Evolutionary conservation across 2,329 filamentous ascomycete species (phyloP).

Genomic region (Arthrobotrys megalospora): DNA sequence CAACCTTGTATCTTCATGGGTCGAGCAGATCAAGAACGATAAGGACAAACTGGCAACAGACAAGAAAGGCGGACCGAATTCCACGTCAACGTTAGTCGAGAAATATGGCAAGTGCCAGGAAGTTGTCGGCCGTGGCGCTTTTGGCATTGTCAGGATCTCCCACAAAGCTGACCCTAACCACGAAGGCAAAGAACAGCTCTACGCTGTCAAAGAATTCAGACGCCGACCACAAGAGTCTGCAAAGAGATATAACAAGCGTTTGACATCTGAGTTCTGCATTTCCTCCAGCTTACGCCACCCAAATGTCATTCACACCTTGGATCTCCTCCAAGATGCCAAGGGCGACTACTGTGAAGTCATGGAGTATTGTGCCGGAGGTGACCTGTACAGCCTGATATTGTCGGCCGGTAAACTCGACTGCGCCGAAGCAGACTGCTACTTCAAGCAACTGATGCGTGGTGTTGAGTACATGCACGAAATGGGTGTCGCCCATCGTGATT

Average conservation of each 20-base stretch:
- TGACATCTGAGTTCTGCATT: conserved; percentile 98
- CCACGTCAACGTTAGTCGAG: conserved; percentile 85
- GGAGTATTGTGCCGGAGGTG: conserved; percentile 98
- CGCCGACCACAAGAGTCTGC: conserved; percentile 92
- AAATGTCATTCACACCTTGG: conserved; percentile 97
- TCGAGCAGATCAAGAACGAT: conserved; percentile 90
- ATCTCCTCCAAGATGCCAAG: conserved; percentile 94
- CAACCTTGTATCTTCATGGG: conserved; percentile 95
- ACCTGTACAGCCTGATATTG: conserved; percentile 93
- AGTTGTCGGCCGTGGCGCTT: conserved; percentile 93
- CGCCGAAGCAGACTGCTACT: conserved; percentile 94
- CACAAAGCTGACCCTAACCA: conserved; percentile 92
- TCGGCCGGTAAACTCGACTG: conserved; percentile 93
- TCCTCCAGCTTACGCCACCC: conserved; percentile 96
- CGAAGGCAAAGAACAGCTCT: conserved; percentile 84
- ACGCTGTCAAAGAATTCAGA: conserved; percentile 98
- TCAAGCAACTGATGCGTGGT: conserved; percentile 99
- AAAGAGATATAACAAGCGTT: conserved; percentile 97
- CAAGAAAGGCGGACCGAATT: conserved; percentile 81
- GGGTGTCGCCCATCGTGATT: conserved; percentile 95
- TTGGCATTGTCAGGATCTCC: conserved; percentile 96
- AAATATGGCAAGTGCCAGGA: conserved; percentile 99
- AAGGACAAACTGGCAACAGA: conserved; percentile 82
- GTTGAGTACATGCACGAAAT: conserved; percentile 99
- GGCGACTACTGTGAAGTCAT: conserved; percentile 99